Percentiles rank a stretch among this genome's conserved stretches.
These are phyloP conservation scores for Aspergillus sparsus DNA, from an alignment of 495 filamentous ascomycete genomes.

Conservation along the genomic window DNA sequence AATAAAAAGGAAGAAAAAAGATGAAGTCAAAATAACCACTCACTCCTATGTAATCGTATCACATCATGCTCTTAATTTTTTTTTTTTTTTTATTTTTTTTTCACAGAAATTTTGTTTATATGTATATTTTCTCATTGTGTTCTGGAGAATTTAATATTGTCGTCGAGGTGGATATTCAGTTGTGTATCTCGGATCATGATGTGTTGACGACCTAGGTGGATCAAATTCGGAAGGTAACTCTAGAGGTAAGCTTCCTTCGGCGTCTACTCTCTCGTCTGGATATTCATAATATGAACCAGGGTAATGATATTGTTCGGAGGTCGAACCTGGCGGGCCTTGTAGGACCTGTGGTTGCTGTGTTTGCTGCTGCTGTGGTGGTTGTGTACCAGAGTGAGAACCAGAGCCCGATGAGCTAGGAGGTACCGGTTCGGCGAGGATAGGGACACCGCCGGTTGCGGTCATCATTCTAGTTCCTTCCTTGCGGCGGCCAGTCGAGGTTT, in stretches of 20 bases:
- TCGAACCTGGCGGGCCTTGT: conserved; percentile 4
- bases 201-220: not conserved
- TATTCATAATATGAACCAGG: conserved; percentile 17
- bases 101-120: too few species aligned
- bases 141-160: too few species aligned
- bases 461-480: conserved; percentile 32
- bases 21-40: too few species aligned
- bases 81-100: too few species aligned
- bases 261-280: conserved; percentile 14
- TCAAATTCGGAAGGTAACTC: conserved; percentile 18
- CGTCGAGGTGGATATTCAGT: not conserved
- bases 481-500: conserved; percentile 44
- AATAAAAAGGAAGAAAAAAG: too few species aligned
- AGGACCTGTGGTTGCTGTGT: not conserved
- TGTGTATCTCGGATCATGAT: not conserved
- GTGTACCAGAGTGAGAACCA: not conserved
- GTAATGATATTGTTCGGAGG: conserved; percentile 20
- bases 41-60: too few species aligned
- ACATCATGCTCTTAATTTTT: too few species aligned
- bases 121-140: too few species aligned
- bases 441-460: conserved; percentile 18
- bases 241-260: conserved; percentile 12
- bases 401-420: conserved; percentile 20
- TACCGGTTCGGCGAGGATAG: conserved; percentile 22
- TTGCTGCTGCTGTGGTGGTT: not conserved